A percentile compares a stretch with the other conserved stretches of the same genome.
Conservation (phyloP, 371 early-diverging fungal species). For the Rhizomucor pusillus region DNA sequence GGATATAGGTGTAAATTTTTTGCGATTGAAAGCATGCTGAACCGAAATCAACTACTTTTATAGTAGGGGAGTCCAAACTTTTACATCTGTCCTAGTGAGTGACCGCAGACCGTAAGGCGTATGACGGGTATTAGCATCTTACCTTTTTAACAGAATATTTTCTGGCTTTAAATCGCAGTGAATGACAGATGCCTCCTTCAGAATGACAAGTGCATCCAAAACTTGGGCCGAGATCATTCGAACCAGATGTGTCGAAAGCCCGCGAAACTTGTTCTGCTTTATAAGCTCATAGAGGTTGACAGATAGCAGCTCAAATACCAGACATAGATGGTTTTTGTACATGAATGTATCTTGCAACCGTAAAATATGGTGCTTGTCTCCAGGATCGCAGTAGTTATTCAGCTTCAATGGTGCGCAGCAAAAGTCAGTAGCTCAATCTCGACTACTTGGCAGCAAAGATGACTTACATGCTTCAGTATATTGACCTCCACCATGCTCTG, state of each 20-base stretch:
- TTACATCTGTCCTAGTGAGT: too few species aligned
- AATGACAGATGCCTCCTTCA: slow-evolving; percentile 84
- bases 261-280: slow-evolving; percentile 95
- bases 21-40: slow-evolving; percentile 92
- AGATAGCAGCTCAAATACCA: slow-evolving; percentile 94
- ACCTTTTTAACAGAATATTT: slow-evolving; percentile 89
- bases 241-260: slow-evolving; percentile 86
- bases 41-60: slow-evolving; percentile 99
- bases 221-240: slow-evolving; percentile 89
- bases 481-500: slow-evolving; percentile 96
- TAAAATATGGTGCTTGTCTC: slow-evolving; percentile 85
- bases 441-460: background rate
- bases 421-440: background rate
- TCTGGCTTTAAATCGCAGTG: slow-evolving; percentile 99
- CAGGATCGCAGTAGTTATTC: slow-evolving; percentile 79
- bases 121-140: too few species aligned
- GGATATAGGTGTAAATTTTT: slow-evolving; percentile 95
- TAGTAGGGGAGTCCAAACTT: slow-evolving; percentile 75
- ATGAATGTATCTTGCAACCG: slow-evolving; percentile 92
- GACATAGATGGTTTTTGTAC: slow-evolving; percentile 91
- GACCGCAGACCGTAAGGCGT: too few species aligned
- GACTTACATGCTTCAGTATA: slow-evolving; percentile 75
- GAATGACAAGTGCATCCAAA: slow-evolving; percentile 77
- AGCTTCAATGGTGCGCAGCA: slow-evolving; percentile 44
- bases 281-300: slow-evolving; percentile 97